Conservation (phyloP, 2,329 filamentous ascomycete genomes). For the Hymenoscyphus salicellus region DNA sequence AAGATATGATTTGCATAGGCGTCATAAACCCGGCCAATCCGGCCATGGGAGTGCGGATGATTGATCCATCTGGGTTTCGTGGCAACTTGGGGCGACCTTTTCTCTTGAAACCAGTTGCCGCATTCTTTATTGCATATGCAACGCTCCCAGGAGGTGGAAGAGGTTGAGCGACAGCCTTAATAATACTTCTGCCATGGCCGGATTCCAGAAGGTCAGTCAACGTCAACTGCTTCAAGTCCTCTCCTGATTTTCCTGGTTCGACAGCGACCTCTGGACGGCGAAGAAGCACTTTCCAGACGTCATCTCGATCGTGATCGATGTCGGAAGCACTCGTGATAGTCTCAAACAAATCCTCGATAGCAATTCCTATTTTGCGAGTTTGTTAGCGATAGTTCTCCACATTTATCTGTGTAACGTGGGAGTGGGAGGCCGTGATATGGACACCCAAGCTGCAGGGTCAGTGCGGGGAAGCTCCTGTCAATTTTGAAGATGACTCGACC, state of each 20-base stretch:
- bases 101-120: not conserved
- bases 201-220: conserved; percentile 8
- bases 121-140: not conserved
- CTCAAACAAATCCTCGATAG: conserved; percentile 12
- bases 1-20: not conserved
- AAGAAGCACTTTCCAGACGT: conserved; percentile 12
- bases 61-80: not conserved
- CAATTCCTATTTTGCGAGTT: conserved; percentile 8
- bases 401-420: not conserved
- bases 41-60: not conserved
- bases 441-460: not conserved
- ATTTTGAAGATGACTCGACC: conserved; percentile 6
- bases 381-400: conserved; percentile 2
- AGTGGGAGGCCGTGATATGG: not conserved
- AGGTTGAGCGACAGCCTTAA: not conserved
- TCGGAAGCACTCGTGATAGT: not conserved
- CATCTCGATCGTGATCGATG: not conserved
- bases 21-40: not conserved
- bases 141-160: not conserved
- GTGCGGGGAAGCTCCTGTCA: not conserved
- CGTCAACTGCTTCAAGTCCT: conserved; percentile 3
- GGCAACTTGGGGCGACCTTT: not conserved
- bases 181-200: not conserved
- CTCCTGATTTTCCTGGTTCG: conserved; percentile 4
- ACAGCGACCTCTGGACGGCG: conserved; percentile 13